phyloP scores from a whole-genome alignment of 345 rosid genomes.

The Syzygium jambos region DNA sequence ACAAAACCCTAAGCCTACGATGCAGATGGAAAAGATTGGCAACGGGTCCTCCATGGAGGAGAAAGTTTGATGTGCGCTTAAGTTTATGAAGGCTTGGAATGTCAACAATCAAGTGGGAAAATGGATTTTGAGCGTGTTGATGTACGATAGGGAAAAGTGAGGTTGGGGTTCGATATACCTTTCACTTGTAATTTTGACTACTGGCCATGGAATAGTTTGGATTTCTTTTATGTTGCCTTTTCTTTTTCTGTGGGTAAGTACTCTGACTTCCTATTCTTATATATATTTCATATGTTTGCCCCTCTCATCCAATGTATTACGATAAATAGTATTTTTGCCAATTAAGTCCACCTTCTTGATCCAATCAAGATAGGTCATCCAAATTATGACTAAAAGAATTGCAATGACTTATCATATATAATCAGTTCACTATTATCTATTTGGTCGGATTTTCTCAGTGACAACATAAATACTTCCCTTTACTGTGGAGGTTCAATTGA shows the following conservation, averaged over 20 bases:
- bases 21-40: conserved; percentile 16
- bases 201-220: background rate
- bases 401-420: background rate
- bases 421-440: background rate
- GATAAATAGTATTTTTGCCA: background rate
- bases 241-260: background rate
- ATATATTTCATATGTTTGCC: background rate
- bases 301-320: background rate
- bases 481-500: background rate
- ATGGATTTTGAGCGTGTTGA: background rate
- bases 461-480: background rate
- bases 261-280: background rate
- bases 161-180: background rate
- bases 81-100: background rate
- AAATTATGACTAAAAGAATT: background rate
- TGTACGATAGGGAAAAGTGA: background rate
- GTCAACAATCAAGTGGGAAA: background rate
- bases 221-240: background rate
- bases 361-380: background rate
- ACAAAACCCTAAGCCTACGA: conserved; percentile 8
- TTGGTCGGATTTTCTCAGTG: background rate
- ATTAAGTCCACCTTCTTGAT: background rate
- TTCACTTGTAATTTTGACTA: background rate
- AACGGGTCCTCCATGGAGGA: conserved; percentile 12
- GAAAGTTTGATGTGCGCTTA: conserved; percentile 3